phyloP scores from a whole-genome alignment of 768 basidiomycete genomes.

The Panaeolus papilionaceus region DNA sequence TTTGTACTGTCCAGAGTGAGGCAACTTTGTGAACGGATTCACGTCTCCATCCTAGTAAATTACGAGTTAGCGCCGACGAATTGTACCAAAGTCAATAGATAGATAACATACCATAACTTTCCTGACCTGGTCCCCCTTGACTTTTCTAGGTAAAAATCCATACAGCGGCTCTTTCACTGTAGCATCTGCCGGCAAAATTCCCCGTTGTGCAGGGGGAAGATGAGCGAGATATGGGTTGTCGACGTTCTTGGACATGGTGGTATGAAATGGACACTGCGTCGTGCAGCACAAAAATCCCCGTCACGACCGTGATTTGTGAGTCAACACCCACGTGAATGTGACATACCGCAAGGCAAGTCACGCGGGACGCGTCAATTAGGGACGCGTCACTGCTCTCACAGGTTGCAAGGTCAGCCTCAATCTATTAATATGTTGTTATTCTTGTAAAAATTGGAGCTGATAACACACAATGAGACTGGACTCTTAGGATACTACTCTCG shows the following conservation, averaged over 20 bases:
- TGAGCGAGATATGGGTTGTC: conserved; percentile 67
- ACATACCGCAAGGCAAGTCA: not conserved
- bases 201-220: conserved; percentile 43
- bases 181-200: conserved; percentile 28
- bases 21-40: conserved; percentile 89
- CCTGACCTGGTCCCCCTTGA: conserved; percentile 68
- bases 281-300: not conserved
- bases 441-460: too few species aligned
- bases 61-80: conserved; percentile 39
- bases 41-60: conserved; percentile 75
- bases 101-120: conserved; percentile 66
- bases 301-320: not conserved
- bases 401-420: too few species aligned
- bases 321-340: not conserved
- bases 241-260: conserved; percentile 23
- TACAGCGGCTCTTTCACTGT: conserved; percentile 63
- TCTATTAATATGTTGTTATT: too few species aligned
- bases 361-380: not conserved
- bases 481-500: too few species aligned
- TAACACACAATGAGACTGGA: too few species aligned
- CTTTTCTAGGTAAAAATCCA: conserved; percentile 76
- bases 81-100: not conserved
- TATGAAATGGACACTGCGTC: not conserved
- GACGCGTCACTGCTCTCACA: not conserved
- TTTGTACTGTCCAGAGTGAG: conserved; percentile 79